Conservation (phyloP, 805 yeast genomes). For the Brettanomyces anomalus region DNA sequence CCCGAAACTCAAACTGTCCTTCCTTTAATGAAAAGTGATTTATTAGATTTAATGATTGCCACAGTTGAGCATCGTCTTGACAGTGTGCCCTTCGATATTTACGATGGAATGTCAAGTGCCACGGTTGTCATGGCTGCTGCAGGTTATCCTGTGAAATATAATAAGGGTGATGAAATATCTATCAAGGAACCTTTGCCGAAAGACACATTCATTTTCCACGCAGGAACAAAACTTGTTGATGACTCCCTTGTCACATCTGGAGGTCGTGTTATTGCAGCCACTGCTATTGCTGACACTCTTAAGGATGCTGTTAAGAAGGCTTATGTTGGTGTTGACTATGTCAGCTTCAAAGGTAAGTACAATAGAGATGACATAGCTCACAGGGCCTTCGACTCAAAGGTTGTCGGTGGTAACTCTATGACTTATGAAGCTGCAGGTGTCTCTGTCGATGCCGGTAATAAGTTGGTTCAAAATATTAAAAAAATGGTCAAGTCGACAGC, state of each 20-base stretch:
- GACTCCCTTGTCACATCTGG: conserved; percentile 77
- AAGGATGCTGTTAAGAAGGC: conserved; percentile 80
- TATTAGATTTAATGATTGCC: conserved; percentile 87
- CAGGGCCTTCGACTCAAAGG: conserved; percentile 56
- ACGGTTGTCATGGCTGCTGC: conserved; percentile 96
- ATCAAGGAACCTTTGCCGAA: conserved; percentile 38
- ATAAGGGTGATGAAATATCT: conserved; percentile 78
- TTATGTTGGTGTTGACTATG: conserved; percentile 72
- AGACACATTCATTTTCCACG: conserved; percentile 80
- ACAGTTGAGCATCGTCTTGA: conserved; percentile 93
- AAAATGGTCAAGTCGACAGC: conserved; percentile 84
- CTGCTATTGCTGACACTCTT: conserved; percentile 72
- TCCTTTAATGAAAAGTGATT: conserved; percentile 83
- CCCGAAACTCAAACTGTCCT: conserved; percentile 98
- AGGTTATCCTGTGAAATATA: conserved; percentile 87
- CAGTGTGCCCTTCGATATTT: conserved; percentile 53
- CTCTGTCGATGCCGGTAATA: conserved; percentile 91
- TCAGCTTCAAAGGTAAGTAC: conserved; percentile 66
- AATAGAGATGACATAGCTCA: conserved; percentile 93
- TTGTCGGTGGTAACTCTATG: conserved; percentile 32
- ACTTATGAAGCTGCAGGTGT: conserved; percentile 97
- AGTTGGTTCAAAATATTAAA: conserved; percentile 83
- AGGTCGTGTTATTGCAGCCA: conserved; percentile 94
- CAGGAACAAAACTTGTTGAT: conserved; percentile 68
- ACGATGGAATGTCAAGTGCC: conserved; percentile 57